phyloP scores from a whole-genome alignment of 345 rosid species.

The Raphanus sativus region DNA sequence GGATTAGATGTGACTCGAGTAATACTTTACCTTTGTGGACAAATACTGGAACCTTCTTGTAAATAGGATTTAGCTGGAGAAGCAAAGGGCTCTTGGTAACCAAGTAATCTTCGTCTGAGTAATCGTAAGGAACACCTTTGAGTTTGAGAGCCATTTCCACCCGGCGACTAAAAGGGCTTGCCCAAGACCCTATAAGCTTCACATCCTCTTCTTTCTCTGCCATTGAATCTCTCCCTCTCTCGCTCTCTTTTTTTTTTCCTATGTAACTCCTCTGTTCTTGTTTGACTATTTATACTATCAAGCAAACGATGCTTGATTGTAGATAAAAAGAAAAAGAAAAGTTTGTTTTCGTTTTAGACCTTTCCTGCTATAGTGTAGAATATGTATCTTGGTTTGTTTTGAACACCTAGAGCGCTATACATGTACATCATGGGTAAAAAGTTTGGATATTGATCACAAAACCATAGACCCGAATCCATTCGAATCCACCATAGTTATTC shows the following conservation, averaged over 20 bases:
- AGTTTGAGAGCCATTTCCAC: constrained; percentile 45
- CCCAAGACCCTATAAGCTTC: constrained; percentile 46
- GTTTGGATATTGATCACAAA: not conserved
- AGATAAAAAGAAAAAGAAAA: not conserved
- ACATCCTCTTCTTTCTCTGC: constrained; percentile 37
- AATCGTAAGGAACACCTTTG: constrained; percentile 46
- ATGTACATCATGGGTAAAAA: not conserved
- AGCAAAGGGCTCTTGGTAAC: constrained; percentile 42
- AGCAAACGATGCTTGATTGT: not conserved
- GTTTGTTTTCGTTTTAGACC: not conserved
- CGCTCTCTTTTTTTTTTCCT: not conserved
- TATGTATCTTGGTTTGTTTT: not conserved
- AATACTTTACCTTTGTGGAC: constrained; percentile 45
- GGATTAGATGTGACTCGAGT: constrained; percentile 43
- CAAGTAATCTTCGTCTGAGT: constrained; percentile 39
- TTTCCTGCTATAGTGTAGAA: not conserved
- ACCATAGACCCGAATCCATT: not conserved
- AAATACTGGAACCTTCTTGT: constrained; percentile 48
- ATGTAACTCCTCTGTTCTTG: not conserved
- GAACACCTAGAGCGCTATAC: not conserved
- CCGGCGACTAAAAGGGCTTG: constrained; percentile 40
- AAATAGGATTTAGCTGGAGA: constrained; percentile 40
- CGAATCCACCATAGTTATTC: not conserved
- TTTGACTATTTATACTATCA: constrained; percentile 1
- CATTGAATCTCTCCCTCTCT: constrained; percentile 10